A percentile compares a stretch with the other conserved stretches of the same genome.
Evolutionary conservation across 2,329 filamentous ascomycete species (phyloP).

Genomic region (Scolecobasidium constrictum): DNA sequence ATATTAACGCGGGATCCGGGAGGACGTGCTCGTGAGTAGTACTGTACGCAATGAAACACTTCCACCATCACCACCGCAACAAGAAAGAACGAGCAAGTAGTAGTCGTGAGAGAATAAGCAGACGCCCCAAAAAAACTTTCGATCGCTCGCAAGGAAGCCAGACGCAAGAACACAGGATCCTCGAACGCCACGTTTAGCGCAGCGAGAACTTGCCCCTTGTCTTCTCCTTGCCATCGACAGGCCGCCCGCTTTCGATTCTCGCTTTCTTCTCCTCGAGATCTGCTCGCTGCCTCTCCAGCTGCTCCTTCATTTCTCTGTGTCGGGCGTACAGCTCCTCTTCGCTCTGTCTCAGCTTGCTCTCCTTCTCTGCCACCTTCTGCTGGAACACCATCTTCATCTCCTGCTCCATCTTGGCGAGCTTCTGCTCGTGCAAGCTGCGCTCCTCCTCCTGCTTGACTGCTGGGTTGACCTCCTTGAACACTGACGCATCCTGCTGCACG

Average conservation of each 20-base stretch:
- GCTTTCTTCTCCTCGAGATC: conserved; percentile 98
- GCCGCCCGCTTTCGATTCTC: conserved; percentile 87
- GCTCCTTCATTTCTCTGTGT: conserved; percentile 99
- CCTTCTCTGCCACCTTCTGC: conserved; percentile 98
- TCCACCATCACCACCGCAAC: too few relatives aligned
- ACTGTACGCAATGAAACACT: too few relatives aligned
- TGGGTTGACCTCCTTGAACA: conserved; percentile 99
- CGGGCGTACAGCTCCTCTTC: conserved; percentile 97
- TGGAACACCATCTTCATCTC: conserved; percentile 99
- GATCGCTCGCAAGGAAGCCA: too few relatives aligned
- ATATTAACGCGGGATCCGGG: too few relatives aligned
- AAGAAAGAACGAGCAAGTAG: too few relatives aligned
- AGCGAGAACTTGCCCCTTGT: conserved; percentile 76
- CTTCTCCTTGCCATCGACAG: conserved; percentile 95
- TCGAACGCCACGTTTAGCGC: too few relatives aligned
- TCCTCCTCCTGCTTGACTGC: conserved; percentile 99
- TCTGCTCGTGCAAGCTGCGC: conserved; percentile 95
- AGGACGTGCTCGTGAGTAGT: too few relatives aligned
- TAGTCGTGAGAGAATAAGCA: too few relatives aligned
- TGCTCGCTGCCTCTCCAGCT: conserved; percentile 85
- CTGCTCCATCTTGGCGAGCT: conserved; percentile 99
- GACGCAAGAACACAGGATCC: too few relatives aligned
- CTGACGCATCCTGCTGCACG: conserved; percentile 93
- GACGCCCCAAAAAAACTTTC: too few relatives aligned
- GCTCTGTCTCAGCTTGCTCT: conserved; percentile 98